Evolutionary conservation across 371 early-diverging fungal genomes (phyloP), one percentile per base, ranked within the genome.

Genomic region (Lichtheimia ornata): DNA sequence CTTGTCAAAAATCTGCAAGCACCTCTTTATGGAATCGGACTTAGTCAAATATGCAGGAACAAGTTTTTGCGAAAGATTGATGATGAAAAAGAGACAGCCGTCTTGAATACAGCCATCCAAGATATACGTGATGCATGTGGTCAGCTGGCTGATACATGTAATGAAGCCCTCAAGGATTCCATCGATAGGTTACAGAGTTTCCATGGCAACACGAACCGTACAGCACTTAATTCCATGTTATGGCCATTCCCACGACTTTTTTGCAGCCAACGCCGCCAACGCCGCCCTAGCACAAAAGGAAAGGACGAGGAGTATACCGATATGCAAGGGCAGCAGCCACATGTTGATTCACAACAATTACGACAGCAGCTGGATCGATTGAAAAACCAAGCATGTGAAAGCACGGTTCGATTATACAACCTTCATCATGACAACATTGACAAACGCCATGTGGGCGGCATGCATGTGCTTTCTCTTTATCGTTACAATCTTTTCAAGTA

Each of bases 201-300:
- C 20, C 65, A 67, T 27, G 57, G 65, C 6, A 62, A 57, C 50
- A 55, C 72, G 2, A 51, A 64, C 14, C 64, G 64, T 15, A 72
- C 70, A 11, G 53, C 58, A 2, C 45, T 65, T 13, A 74, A 69
- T 27, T 72, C 70, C 49, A 50, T 71, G 3, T 40, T 74, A 1
- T 74, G 75, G 75, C 75, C 75, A 4, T 74, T 74, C 41, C 72
- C 72, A 18, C 57, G 75, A 12, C 18, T 74, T 7, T 72, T 72
- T 62, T 9, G 49, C 44, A 49, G 50, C 13, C 22, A 13, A 35
- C 35, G 35, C 35, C 35, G 35, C 35, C 35, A 35, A 35, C 35
- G 35, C 35, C 35, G 35, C 35, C 9, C 35, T 40, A 14, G 45
- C 18, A 52, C 1, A 61, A 53, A 28, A 45, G 35, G 28, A 18